Percentiles rank a stretch among this genome's conserved stretches.
Conservation (phyloP, 257 asterid genomes). For the Asclepias syriaca region DNA sequence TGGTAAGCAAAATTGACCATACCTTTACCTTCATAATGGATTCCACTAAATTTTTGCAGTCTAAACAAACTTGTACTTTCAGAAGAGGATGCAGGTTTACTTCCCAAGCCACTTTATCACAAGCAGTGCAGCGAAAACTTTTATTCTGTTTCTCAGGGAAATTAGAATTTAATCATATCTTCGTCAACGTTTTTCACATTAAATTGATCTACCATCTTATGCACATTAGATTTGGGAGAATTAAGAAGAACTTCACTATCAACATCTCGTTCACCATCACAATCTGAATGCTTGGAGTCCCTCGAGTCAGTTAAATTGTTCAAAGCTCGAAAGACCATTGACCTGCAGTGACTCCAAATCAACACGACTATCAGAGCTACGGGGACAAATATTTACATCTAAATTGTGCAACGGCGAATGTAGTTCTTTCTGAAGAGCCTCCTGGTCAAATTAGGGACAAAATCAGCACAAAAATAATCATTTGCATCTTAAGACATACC, state of each 20-base stretch:
- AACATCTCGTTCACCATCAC: constrained; percentile 33
- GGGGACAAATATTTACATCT: constrained; percentile 6
- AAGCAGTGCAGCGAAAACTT: constrained; percentile 37
- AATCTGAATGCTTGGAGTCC: constrained; percentile 39
- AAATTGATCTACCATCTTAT: constrained; percentile 18
- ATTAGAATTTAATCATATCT: constrained; percentile 4
- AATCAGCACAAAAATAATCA: not conserved
- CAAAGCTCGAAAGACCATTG: constrained; percentile 21
- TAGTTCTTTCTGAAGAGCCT: constrained; percentile 19
- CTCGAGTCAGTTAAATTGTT: constrained; percentile 27
- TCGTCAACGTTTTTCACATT: constrained; percentile 5
- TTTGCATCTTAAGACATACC: not conserved
- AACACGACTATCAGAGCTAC: constrained; percentile 22
- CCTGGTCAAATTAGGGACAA: constrained; percentile 31
- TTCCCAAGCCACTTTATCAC: constrained; percentile 30
- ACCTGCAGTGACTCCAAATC: constrained; percentile 31
- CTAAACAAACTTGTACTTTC: constrained; percentile 33
- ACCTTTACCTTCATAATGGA: constrained; percentile 25
- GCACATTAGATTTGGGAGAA: constrained; percentile 11
- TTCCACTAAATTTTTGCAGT: constrained; percentile 32
- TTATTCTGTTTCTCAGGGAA: constrained; percentile 10
- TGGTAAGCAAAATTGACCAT: not conserved
- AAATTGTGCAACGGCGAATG: constrained; percentile 14
- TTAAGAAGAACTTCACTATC: constrained; percentile 31
- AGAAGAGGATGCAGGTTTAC: constrained; percentile 38